Evolutionary conservation across 306 rosid genomes (phyloP).

Genomic region (Fragaria iinumae): DNA sequence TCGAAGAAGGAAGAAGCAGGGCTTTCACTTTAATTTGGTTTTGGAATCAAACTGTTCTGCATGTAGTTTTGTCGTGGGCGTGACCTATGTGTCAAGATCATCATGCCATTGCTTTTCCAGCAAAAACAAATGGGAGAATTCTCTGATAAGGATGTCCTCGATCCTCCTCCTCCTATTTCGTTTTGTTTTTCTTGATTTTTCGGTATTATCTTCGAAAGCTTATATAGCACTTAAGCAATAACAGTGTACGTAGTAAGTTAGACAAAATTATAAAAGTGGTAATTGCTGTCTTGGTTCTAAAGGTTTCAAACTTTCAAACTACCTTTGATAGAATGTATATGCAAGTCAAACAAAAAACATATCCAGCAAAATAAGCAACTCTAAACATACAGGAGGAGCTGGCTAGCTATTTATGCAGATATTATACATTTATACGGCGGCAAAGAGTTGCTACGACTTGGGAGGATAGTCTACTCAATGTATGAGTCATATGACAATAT

Average conservation of each 20-base stretch:
- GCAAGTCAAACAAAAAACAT: background rate
- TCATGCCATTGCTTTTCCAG: constrained; percentile 1
- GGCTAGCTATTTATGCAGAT: background rate
- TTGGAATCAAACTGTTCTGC: background rate
- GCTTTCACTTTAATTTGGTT: background rate
- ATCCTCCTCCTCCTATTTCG: background rate
- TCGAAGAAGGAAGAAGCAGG: background rate
- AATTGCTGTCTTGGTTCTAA: background rate
- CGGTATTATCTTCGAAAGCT: background rate
- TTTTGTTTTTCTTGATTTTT: background rate
- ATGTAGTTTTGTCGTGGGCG: constrained; percentile 10
- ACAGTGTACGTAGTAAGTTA: background rate
- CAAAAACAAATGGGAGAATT: background rate
- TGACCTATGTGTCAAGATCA: background rate
- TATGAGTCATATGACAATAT: background rate
- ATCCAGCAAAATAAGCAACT: background rate
- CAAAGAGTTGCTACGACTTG: background rate
- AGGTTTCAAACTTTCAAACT: background rate
- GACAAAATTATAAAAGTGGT: background rate
- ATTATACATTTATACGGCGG: background rate
- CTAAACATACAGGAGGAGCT: background rate
- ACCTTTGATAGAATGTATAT: background rate
- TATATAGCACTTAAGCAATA: background rate
- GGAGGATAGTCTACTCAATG: background rate
- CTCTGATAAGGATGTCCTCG: constrained; percentile 1